A percentile compares a stretch with the other conserved stretches of the same genome.
These are phyloP conservation scores for Xylaria venustula DNA, from an alignment of 495 filamentous ascomycete genomes.

Conservation along the genomic window DNA sequence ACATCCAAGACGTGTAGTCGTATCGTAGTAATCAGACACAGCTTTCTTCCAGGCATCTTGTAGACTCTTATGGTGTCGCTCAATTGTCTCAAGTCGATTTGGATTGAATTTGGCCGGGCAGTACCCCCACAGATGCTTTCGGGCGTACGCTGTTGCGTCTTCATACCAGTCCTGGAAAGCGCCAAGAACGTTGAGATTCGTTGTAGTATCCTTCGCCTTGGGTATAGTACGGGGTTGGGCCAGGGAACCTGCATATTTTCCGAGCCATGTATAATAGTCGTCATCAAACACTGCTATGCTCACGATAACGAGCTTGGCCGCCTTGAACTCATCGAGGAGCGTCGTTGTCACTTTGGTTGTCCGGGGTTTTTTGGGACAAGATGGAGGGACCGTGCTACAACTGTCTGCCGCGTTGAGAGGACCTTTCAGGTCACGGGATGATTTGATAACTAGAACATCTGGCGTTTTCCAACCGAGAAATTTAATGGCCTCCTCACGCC, in stretches of 20 bases:
- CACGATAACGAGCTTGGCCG: slow-evolving; percentile 58
- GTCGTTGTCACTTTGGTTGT: not conserved
- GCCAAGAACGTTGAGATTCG: slow-evolving; percentile 32
- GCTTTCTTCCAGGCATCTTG: not conserved
- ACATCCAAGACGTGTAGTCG: slow-evolving; percentile 20
- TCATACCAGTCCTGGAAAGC: slow-evolving; percentile 55
- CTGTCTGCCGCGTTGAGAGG: not conserved
- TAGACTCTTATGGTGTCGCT: not conserved
- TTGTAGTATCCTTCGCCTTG: slow-evolving; percentile 10
- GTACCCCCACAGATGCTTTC: slow-evolving; percentile 27
- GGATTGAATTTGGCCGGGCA: not conserved
- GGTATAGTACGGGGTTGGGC: slow-evolving; percentile 43
- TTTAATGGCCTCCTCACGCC: slow-evolving; percentile 59
- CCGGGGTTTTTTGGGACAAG: not conserved
- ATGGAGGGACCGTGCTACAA: not conserved
- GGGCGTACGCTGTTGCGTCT: slow-evolving; percentile 36
- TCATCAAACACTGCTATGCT: slow-evolving; percentile 44
- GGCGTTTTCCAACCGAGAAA: slow-evolving; percentile 44
- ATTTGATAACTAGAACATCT: slow-evolving; percentile 45
- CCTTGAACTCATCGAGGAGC: slow-evolving; percentile 39
- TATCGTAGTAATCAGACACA: slow-evolving; percentile 28
- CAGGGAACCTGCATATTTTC: slow-evolving; percentile 45
- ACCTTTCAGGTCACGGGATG: slow-evolving; percentile 28
- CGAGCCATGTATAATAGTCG: slow-evolving; percentile 36
- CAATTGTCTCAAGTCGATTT: not conserved